Percentiles rank a stretch among this genome's conserved stretches.
These are phyloP conservation scores for Boletus vermiculosoides DNA, from an alignment of 768 basidiomycete species.

Conservation along the genomic window DNA sequence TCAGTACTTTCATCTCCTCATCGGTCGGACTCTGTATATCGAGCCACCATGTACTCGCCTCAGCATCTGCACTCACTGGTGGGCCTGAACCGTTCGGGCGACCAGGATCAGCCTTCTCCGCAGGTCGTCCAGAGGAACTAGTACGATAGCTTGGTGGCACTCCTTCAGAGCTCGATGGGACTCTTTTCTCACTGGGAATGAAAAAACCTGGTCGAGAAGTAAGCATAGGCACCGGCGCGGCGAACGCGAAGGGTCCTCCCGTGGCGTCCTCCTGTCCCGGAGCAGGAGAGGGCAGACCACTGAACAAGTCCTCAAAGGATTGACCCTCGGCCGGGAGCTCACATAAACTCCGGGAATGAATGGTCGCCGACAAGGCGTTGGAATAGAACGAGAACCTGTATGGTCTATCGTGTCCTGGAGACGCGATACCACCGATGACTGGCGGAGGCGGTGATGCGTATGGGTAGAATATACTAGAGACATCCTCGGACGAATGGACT, in stretches of 20 bases:
- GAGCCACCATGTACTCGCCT: slow-evolving; percentile 94
- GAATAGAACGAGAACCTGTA: slow-evolving; percentile 99
- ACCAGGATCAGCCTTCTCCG: slow-evolving; percentile 21
- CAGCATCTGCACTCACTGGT: slow-evolving; percentile 41
- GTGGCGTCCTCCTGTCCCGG: slow-evolving; percentile 7
- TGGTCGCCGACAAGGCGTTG: slow-evolving; percentile 86
- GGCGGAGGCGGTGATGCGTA: slow-evolving; percentile 9
- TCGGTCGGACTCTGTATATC: slow-evolving; percentile 93
- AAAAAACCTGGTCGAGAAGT: slow-evolving; percentile 2
- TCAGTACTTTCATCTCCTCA: slow-evolving; percentile 96
- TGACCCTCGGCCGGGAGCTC: slow-evolving; percentile 95
- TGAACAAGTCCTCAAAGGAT: slow-evolving; percentile 87
- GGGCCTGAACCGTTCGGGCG: slow-evolving; percentile 26
- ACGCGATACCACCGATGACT: slow-evolving; percentile 36
- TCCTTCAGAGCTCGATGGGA: slow-evolving; percentile 5
- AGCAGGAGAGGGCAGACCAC: slow-evolving; percentile 40
- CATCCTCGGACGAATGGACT: slow-evolving; percentile 43
- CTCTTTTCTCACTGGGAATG: slow-evolving; percentile 9
- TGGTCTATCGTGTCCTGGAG: slow-evolving; percentile 76
- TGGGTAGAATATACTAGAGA: slow-evolving; percentile 24
- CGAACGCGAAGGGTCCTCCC: slow-evolving; percentile 1
- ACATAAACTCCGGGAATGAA: slow-evolving; percentile 88
- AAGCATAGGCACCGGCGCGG: slow-evolving; percentile 10
- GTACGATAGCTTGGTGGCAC: slow-evolving; percentile 9
- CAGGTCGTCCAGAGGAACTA: slow-evolving; percentile 17